Evolutionary conservation across 805 yeast genomes (phyloP).

Genomic region (Wickerhamiella lipophila): DNA sequence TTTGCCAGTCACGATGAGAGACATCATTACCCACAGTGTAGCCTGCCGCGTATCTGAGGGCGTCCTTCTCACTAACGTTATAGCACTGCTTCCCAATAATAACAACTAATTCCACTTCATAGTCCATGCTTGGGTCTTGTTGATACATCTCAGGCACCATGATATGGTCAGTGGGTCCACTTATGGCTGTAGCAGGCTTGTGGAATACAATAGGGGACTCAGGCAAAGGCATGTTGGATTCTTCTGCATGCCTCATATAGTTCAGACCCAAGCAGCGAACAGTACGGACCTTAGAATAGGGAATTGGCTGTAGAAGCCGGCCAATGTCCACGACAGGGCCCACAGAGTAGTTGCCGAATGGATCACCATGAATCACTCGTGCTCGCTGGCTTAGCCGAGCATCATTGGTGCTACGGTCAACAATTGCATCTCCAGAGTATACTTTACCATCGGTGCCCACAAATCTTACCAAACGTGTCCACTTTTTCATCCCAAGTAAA

Average conservation of each 20-base stretch:
- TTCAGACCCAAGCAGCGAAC: constrained; percentile 42
- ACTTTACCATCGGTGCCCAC: constrained; percentile 34
- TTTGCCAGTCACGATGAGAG: constrained; percentile 47
- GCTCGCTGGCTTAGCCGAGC: constrained; percentile 33
- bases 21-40: constrained; percentile 45
- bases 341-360: constrained; percentile 31
- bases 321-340: constrained; percentile 30
- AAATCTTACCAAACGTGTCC: constrained; percentile 34
- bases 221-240: constrained; percentile 34
- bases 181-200: constrained; percentile 38
- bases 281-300: constrained; percentile 29
- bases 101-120: constrained; percentile 43
- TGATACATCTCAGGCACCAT: constrained; percentile 29
- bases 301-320: constrained; percentile 33
- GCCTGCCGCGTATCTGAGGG: constrained; percentile 38
- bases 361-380: constrained; percentile 35
- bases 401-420: constrained; percentile 29
- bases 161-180: constrained; percentile 34
- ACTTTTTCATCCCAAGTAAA: constrained; percentile 12
- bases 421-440: constrained; percentile 39
- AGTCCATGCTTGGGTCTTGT: constrained; percentile 31
- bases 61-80: constrained; percentile 34
- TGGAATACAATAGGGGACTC: constrained; percentile 39
- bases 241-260: constrained; percentile 34
- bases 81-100: constrained; percentile 41